A percentile compares a stretch with the other conserved stretches of the same genome.
Conservation (phyloP, 345 rosid genomes). For the Lepidium aucheri region DNA sequence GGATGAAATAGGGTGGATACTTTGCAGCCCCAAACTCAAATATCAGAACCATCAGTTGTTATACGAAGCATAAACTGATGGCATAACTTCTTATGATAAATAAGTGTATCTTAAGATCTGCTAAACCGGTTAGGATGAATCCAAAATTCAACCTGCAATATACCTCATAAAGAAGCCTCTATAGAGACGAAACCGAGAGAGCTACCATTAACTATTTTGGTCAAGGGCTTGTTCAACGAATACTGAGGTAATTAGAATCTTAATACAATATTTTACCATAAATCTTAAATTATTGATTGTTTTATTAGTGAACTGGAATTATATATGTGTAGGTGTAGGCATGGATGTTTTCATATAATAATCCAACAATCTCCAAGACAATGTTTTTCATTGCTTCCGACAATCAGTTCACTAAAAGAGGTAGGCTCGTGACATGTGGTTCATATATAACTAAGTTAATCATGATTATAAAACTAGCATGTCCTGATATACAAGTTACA, state of each 20-base stretch:
- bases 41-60: too few relatives aligned
- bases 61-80: too few relatives aligned
- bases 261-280: too few relatives aligned
- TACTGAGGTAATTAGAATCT: slow-evolving; percentile 39
- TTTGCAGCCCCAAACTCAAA: too few relatives aligned
- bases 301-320: background rate
- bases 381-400: slow-evolving; percentile 50
- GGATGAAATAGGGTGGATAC: too few relatives aligned
- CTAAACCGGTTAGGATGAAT: too few relatives aligned
- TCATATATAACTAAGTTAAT: background rate
- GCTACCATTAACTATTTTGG: slow-evolving; percentile 65
- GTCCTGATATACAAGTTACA: slow-evolving; percentile 37
- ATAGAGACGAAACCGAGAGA: too few relatives aligned
- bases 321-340: slow-evolving; percentile 45
- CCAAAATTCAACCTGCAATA: too few relatives aligned
- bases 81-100: too few relatives aligned
- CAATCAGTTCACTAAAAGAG: slow-evolving; percentile 38
- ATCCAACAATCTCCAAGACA: slow-evolving; percentile 67
- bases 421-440: slow-evolving; percentile 27
- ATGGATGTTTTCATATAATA: slow-evolving; percentile 61
- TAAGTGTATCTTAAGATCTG: too few relatives aligned
- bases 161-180: too few relatives aligned
- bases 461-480: background rate
- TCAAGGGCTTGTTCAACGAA: slow-evolving; percentile 61
- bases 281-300: too few relatives aligned